Evolutionary conservation across 2,329 filamentous ascomycete genomes (phyloP), one percentile per base, ranked within the genome.

Genomic region (Aureobasidium sp.): DNA sequence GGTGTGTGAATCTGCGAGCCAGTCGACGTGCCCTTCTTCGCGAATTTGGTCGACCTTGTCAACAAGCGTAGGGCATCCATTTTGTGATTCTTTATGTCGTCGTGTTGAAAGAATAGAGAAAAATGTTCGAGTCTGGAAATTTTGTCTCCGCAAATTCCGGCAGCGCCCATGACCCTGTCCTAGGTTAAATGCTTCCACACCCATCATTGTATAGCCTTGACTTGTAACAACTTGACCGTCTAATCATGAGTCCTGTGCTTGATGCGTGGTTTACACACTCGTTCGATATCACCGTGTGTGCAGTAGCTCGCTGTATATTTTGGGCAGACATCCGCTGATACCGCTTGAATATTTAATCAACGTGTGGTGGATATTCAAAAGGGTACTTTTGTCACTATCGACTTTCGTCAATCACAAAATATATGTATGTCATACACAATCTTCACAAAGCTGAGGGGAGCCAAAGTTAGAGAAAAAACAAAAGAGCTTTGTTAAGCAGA

Each of bases 61-160:
- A 62, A 34, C 13, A 62, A 16, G 8, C 53, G 39, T 47, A 62
- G n/a, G 14, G 61, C n/a, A 36, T 62, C 61, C 61, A 62, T 62
- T 2, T 36, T 36, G 49, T 21, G 21, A 21, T 21, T 21, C 21
- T 21, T 21, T 21, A 21, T 21, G 21, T 21, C 21, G 21, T 21
- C 21, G 21, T 21, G 4, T n/a, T 21, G 11, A 42, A 29, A 27
- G 16, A 21, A 39, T 29, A 21, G 21, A 21, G 41, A 21, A 48
- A 48, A 32, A n/a, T 30, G n/a, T 32, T 32, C 45, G 10, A 32
- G 27, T 48, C 14, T 48, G 45, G 45, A 48, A 48, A 48, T 48
- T 30, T 48, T 48, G 27, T 9, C 27, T 21, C 21, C 21, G 21
- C 21, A 21, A 21, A 21, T 21, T 3, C 8, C 27, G 45, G n/a